Evolutionary conservation across 148 eudicot genomes (phyloP).

Genomic region (Fagopyrum esculentum): DNA sequence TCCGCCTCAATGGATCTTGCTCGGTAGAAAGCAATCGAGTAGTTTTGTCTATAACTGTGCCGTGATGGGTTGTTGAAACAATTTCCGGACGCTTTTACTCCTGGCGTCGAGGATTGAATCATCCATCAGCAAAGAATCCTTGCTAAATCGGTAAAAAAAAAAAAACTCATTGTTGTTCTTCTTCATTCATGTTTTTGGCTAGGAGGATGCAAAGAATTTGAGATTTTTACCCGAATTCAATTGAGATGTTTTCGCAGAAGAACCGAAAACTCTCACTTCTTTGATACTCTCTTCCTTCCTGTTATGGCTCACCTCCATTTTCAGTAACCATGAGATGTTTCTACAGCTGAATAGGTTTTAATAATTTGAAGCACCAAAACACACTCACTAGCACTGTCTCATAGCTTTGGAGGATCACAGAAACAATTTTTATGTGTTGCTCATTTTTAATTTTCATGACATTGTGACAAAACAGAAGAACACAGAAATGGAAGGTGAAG

Average conservation of each 20-base stretch:
- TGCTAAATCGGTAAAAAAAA: neutral
- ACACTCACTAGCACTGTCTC: neutral
- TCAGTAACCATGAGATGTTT: neutral
- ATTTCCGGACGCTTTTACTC: neutral
- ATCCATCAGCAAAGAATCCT: neutral
- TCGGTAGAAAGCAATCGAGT: slow-evolving; percentile 24
- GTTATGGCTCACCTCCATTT: neutral
- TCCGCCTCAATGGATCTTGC: slow-evolving; percentile 26
- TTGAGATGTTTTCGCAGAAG: neutral
- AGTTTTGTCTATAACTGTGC: slow-evolving; percentile 42
- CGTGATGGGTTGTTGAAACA: slow-evolving; percentile 32
- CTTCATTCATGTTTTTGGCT: slow-evolving; percentile 3
- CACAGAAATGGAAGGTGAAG: neutral
- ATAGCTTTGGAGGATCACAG: slow-evolving; percentile 2
- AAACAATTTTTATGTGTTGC: neutral
- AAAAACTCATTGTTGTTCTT: neutral
- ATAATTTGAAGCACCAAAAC: slow-evolving; percentile 7
- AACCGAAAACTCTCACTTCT: neutral
- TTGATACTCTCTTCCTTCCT: neutral
- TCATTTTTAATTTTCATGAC: neutral
- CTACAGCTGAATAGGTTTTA: slow-evolving; percentile 4
- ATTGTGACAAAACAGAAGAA: neutral
- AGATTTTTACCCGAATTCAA: neutral
- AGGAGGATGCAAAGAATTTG: neutral
- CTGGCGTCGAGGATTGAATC: neutral